These are phyloP conservation scores for Phlebiopsis gigantea DNA, from an alignment of 768 basidiomycete genomes.

Conservation along the genomic window DNA sequence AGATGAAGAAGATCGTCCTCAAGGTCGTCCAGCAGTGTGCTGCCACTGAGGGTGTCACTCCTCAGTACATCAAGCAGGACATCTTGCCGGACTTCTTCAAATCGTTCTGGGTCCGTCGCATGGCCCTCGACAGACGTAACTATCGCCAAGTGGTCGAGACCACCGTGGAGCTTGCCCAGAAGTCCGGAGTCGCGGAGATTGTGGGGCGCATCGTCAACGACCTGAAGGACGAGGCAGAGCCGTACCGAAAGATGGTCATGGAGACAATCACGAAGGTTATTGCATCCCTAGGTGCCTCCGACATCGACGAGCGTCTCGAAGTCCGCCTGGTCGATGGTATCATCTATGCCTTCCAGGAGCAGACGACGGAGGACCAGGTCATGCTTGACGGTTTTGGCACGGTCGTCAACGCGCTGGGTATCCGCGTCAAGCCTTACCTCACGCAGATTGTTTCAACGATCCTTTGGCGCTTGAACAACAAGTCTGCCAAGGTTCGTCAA, in stretches of 20 bases:
- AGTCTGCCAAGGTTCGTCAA: constrained; percentile 97
- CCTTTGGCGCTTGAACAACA: constrained; percentile 99
- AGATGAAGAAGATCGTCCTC: constrained; percentile 99
- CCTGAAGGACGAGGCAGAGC: constrained; percentile 86
- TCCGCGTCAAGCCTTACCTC: constrained; percentile 96
- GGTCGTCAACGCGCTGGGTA: constrained; percentile 93
- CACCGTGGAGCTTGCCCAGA: constrained; percentile 96
- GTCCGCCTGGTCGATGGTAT: constrained; percentile 95
- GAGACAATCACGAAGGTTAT: constrained; percentile 98
- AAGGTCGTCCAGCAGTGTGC: constrained; percentile 99
- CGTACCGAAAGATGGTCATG: constrained; percentile 99
- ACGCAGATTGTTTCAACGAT: constrained; percentile 99
- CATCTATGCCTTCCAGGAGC: constrained; percentile 99
- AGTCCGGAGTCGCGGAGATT: constrained; percentile 94
- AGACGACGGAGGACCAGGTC: constrained; percentile 97
- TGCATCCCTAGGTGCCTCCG: constrained; percentile 89
- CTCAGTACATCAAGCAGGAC: constrained; percentile 94
- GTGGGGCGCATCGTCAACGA: constrained; percentile 85
- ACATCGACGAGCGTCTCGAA: constrained; percentile 94
- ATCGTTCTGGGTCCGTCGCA: constrained; percentile 96
- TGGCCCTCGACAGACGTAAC: constrained; percentile 95
- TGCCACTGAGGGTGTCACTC: constrained; percentile 95
- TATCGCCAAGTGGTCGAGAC: constrained; percentile 98
- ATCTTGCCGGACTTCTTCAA: constrained; percentile 99
- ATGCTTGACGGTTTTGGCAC: constrained; percentile 99